These are phyloP conservation scores for Prunus campanulata DNA, from an alignment of 306 rosid species.

Conservation along the genomic window DNA sequence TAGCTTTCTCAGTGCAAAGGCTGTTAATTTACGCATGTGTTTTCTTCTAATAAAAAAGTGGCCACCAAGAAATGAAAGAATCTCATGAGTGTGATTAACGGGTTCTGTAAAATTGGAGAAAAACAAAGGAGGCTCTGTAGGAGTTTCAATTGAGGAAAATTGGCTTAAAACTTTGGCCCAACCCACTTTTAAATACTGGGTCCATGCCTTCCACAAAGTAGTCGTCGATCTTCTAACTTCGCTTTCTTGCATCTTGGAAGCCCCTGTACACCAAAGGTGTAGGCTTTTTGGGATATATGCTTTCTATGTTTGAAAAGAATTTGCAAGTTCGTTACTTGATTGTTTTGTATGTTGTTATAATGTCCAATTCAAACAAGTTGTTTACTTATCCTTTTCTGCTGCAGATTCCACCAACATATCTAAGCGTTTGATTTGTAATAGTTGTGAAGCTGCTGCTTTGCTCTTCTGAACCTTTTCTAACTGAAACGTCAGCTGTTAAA, in stretches of 20 bases:
- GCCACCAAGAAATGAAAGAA: background rate
- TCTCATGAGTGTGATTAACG: background rate
- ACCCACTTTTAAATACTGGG: background rate
- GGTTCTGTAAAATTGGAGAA: background rate
- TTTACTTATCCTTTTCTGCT: background rate
- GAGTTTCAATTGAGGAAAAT: background rate
- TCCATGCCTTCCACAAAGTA: background rate
- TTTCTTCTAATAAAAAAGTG: background rate
- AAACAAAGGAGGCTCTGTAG: background rate
- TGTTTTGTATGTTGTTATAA: background rate
- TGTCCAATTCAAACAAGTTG: background rate
- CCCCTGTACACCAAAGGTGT: background rate
- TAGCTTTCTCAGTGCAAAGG: background rate
- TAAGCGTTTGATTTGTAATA: background rate
- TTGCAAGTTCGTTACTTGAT: background rate
- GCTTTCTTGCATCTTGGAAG: background rate
- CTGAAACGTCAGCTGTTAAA: background rate
- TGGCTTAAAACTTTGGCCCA: background rate
- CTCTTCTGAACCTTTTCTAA: background rate
- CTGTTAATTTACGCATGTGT: background rate
- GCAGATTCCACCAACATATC: background rate
- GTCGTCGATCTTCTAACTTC: background rate
- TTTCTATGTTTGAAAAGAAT: background rate
- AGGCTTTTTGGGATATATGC: background rate
- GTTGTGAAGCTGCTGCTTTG: background rate